Base-by-base conservation (phyloP, 2,329 filamentous ascomycete species). In the Leptographium galeiforme region DNA sequence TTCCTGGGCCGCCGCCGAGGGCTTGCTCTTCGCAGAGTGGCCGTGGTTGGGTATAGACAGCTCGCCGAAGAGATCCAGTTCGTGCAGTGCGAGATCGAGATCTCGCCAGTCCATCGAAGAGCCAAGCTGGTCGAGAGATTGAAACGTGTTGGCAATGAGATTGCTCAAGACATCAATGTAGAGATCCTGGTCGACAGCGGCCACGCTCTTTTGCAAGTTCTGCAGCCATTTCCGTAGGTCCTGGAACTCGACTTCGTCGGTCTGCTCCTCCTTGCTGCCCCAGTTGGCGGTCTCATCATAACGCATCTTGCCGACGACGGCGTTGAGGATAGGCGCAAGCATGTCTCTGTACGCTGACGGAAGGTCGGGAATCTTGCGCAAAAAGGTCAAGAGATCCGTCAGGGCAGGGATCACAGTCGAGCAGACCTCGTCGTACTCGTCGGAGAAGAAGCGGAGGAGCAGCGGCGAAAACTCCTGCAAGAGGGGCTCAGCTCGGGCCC, bases 401-500 rank as follows among this genome's bases (percentile, higher is more conserved):
- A 97, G 80, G 40, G 88, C 91, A 25, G 90, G 87, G 57, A 98
- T 95, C 55, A 97, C 89, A 13, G 89, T 93, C 39, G 90, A 94
- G 73, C 93, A 97, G 60, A 98, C 85, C 71, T 98, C 93, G 67
- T 98, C 93, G 67, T 94, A 98, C 65, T 98, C 90, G 68, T 98
- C 93, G 30, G 89, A 87, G 70, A 98, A 96, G 73, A 96, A 96
- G 41, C 91, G 87, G 50, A 98, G 74, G 13, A 97, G 77, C 60
- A 90, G 85, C 0, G 90, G 89, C 33, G 95, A 73, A 66, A 97
- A 97, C 43, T 81, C 79, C 63, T 86, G 85, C 52, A 97, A 75
- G 56, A 94, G 79, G 61, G 85, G 82, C 61, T 93, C 89, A 50
- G 93, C 91, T 61, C 83, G 85, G 47, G 78, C 76, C 61, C 81